Evolutionary conservation across 306 rosid genomes (phyloP).

Genomic region (Pyrus pyrifolia): DNA sequence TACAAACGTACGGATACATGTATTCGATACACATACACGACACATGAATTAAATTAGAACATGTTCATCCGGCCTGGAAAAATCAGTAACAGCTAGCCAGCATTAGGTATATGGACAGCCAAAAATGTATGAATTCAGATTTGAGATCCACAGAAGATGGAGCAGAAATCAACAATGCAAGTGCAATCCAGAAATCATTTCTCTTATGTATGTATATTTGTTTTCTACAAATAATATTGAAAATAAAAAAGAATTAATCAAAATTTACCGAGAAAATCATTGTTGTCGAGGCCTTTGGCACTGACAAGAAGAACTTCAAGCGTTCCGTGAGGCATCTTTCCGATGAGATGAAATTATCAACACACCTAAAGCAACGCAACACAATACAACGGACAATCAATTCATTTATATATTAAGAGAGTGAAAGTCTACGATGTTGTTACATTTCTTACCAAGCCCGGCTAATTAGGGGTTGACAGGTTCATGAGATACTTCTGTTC

Average conservation of each 20-base stretch:
- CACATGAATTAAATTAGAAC: background rate
- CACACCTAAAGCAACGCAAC: background rate
- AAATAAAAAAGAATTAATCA: background rate
- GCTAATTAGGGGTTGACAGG: background rate
- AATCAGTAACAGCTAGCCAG: background rate
- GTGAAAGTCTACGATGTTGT: background rate
- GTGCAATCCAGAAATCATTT: background rate
- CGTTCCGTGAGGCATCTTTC: constrained; percentile 63
- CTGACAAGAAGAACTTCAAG: constrained; percentile 64
- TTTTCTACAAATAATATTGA: background rate
- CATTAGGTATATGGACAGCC: background rate
- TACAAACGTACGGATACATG: too few relatives aligned
- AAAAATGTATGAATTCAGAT: background rate
- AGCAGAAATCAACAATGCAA: background rate
- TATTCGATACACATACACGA: background rate
- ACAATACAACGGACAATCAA: background rate
- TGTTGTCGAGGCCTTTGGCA: constrained; percentile 67
- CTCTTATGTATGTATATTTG: background rate
- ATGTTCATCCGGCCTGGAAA: background rate
- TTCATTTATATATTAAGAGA: too few relatives aligned
- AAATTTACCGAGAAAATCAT: constrained; percentile 51
- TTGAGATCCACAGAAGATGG: constrained; percentile 2
- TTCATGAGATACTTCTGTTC: background rate
- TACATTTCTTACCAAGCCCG: background rate
- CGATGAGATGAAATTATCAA: background rate